Base-by-base conservation (phyloP, 352 stramenopile species). In the Globisporangium abappressorium region DNA sequence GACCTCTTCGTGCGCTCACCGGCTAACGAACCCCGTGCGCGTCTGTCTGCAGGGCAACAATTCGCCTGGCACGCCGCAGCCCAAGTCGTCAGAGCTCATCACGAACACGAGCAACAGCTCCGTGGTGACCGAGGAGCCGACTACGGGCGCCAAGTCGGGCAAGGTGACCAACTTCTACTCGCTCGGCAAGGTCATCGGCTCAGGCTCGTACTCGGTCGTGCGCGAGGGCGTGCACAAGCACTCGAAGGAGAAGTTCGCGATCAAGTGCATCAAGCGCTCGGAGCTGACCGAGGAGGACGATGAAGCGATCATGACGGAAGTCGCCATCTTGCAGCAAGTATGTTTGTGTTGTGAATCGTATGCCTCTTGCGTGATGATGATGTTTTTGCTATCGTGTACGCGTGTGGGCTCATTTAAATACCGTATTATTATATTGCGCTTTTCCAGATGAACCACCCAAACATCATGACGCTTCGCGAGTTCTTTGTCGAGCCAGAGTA, bases 391-490 rank as follows among this genome's bases (percentile, higher is more conserved):
- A 49, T 49, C 8, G 5, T 22, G n/a, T 47, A 6, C 18, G 41
- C 18, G 6, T 49, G 43, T n/a, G 6, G 18, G 7, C 43, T 49
- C 43, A 49, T 11, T 22, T 22, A 4, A 11, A 22, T 3, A 1
- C 9, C 43, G 24, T 26, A 26, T 26, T 26, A 22, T 6, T 8
- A 1, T 22, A 49, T n/a, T 61, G 9, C 24, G 33, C 3, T 22
- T 18, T 5, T 34, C 24, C n/a, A 90, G 72, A 85, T 97, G 76
- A 69, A 93, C 63, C 92, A 98, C 66, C 78, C 85, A 14, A 91
- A 98, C 73, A 97, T 98, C 70, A 95, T 98, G 81, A 85, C 75
- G 57, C 78, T 97, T 14, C 75, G 94, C 47, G 94, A 97, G 65
- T 95, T 98, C 70, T 98, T 95, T 61, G 76, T 93, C 51, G 92